A percentile compares a stretch with the other conserved stretches of the same genome.
Conservation (phyloP, 768 basidiomycete genomes). For the Kwoniella heveanensis region DNA sequence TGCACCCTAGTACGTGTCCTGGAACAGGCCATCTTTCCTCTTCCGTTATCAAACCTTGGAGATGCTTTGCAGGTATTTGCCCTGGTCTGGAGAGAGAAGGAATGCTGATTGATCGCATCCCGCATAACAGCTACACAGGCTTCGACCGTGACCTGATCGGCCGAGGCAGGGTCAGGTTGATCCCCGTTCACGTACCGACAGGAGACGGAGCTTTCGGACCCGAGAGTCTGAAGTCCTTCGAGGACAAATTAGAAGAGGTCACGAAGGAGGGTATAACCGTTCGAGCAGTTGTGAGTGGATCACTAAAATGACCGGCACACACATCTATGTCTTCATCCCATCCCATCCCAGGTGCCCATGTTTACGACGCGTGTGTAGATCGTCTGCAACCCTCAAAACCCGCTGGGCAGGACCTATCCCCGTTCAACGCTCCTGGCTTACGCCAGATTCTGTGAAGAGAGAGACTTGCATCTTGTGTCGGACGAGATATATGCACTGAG, state of each 20-base stretch:
- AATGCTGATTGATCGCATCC: not conserved
- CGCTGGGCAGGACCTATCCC: constrained; percentile 42
- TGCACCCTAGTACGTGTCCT: constrained; percentile 39
- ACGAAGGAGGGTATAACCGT: constrained; percentile 39
- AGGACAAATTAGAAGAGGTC: constrained; percentile 30
- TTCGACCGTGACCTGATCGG: constrained; percentile 48
- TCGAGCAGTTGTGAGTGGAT: constrained; percentile 36
- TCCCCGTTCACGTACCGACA: constrained; percentile 35
- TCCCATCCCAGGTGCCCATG: too few relatives aligned
- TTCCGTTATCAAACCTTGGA: too few relatives aligned
- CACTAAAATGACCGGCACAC: not conserved
- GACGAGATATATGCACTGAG: constrained; percentile 56
- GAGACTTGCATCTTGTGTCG: constrained; percentile 52
- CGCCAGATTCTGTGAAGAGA: constrained; percentile 51
- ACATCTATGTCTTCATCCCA: too few relatives aligned
- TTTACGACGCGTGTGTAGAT: constrained; percentile 32
- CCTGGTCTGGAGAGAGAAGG: not conserved
- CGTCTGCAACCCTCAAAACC: constrained; percentile 50
- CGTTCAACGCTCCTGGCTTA: constrained; percentile 50
- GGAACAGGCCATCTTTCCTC: not conserved
- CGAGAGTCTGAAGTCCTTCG: constrained; percentile 32
- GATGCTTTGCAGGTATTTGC: not conserved
- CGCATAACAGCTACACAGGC: constrained; percentile 40
- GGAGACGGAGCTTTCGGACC: constrained; percentile 33
- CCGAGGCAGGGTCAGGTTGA: constrained; percentile 35